These are phyloP conservation scores for Protostelium mycophagum DNA, from an alignment of 78 protist genomes.

Conservation along the genomic window DNA sequence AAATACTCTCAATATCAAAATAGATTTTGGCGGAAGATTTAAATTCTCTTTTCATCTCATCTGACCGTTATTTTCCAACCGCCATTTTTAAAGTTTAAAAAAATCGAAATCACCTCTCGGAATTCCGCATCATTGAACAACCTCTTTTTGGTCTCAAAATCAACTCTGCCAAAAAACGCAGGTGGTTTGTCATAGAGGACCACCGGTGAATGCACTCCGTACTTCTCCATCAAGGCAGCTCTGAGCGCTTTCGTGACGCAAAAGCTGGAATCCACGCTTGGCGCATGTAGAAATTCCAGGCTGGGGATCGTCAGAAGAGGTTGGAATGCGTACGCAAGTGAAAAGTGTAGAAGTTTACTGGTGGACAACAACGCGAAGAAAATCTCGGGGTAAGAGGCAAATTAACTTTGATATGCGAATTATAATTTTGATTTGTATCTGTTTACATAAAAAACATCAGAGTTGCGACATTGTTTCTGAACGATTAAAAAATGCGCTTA, in stretches of 20 bases:
- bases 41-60: no score
- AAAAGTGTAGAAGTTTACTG: no score
- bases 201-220: not conserved
- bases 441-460: no score
- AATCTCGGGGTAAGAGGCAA: not conserved
- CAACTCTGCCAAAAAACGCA: not conserved
- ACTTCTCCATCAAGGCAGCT: conserved; percentile 9
- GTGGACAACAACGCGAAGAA: not conserved
- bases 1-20: not conserved
- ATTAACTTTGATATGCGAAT: no score
- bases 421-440: no score
- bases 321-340: no score
- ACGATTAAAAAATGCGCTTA: no score
- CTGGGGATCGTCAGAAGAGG: not conserved
- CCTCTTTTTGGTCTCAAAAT: not conserved
- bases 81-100: no score
- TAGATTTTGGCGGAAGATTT: not conserved
- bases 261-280: conserved; percentile 28
- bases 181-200: not conserved
- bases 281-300: conserved; percentile 18
- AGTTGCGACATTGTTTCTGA: no score
- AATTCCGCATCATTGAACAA: not conserved
- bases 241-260: conserved; percentile 78
- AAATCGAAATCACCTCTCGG: not conserved
- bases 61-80: no score